Conservation (phyloP, 768 basidiomycete genomes). For the Lentinula boryana region DNA sequence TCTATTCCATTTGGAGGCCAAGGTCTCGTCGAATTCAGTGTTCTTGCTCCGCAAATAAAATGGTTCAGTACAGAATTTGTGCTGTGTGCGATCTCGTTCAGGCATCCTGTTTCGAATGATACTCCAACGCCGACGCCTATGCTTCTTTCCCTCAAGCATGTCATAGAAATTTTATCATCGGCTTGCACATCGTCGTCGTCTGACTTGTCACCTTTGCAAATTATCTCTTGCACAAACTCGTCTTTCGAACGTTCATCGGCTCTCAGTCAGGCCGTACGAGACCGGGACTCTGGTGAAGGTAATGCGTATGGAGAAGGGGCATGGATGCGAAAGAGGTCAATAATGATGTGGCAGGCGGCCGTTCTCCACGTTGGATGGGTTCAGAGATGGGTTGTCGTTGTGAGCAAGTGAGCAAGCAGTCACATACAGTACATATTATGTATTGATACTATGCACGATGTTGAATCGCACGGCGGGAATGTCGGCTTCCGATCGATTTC, state of each 20-base stretch:
- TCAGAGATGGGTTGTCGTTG: neutral
- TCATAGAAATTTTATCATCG: conserved; percentile 29
- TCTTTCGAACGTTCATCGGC: conserved; percentile 17
- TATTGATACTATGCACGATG: neutral
- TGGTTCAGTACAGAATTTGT: conserved; percentile 30
- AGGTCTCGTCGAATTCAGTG: conserved; percentile 27
- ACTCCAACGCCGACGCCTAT: conserved; percentile 29
- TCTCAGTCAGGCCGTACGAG: conserved; percentile 20
- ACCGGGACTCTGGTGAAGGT: conserved; percentile 23
- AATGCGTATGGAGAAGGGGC: conserved; percentile 30
- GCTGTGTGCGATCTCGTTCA: conserved; percentile 39
- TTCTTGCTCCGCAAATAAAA: conserved; percentile 28
- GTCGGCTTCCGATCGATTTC: too few relatives aligned
- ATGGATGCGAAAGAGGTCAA: neutral
- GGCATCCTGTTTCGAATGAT: conserved; percentile 16
- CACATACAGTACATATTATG: too few relatives aligned
- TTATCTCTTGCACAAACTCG: conserved; percentile 27
- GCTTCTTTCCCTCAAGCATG: conserved; percentile 27
- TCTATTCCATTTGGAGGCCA: conserved; percentile 13
- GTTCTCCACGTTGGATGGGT: neutral
- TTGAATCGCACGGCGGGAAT: neutral
- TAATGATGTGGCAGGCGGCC: neutral
- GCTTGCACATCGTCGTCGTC: conserved; percentile 15
- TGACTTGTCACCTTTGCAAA: conserved; percentile 30
- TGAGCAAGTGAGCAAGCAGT: neutral